These are phyloP conservation scores for Diaporthe ilicicola DNA, from an alignment of 2,329 filamentous ascomycete species.

Conservation along the genomic window DNA sequence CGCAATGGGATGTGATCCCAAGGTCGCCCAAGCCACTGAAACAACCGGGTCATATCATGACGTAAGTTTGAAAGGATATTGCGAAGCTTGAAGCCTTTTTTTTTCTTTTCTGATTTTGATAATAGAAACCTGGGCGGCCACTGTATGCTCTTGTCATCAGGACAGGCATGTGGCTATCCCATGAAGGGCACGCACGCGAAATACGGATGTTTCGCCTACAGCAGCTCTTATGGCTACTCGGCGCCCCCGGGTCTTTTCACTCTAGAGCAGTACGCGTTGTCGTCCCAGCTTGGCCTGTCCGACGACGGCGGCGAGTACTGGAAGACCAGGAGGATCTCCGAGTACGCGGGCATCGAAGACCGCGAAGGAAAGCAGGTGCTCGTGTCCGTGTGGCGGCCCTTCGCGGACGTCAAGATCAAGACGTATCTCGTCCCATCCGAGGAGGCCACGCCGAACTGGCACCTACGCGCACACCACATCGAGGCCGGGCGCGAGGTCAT, in stretches of 20 bases:
- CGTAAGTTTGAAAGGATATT: slow-evolving; percentile 41
- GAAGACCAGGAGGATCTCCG: slow-evolving; percentile 77
- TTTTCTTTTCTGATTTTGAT: background rate
- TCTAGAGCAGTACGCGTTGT: slow-evolving; percentile 79
- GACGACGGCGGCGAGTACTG: slow-evolving; percentile 82
- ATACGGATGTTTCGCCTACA: slow-evolving; percentile 83
- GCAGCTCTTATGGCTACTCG: slow-evolving; percentile 78
- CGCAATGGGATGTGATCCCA: slow-evolving; percentile 63
- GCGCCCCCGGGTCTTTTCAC: slow-evolving; percentile 80
- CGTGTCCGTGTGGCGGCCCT: slow-evolving; percentile 76
- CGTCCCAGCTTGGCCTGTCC: slow-evolving; percentile 78
- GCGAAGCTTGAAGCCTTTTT: no score
- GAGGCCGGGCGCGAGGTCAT: slow-evolving; percentile 67
- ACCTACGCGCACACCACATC: slow-evolving; percentile 71
- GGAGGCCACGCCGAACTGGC: slow-evolving; percentile 71
- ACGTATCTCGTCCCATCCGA: slow-evolving; percentile 72
- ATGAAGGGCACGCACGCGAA: slow-evolving; percentile 85
- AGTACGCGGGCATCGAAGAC: slow-evolving; percentile 69
- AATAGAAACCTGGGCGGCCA: slow-evolving; percentile 73
- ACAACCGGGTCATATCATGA: slow-evolving; percentile 78
- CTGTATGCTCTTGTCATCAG: slow-evolving; percentile 77
- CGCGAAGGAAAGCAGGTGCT: slow-evolving; percentile 64
- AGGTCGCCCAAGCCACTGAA: slow-evolving; percentile 64
- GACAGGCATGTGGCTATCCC: slow-evolving; percentile 83
- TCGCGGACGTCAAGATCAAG: slow-evolving; percentile 70